Evolutionary conservation across 2,329 filamentous ascomycete genomes (phyloP).

Genomic region (Dactylella cylindrospora): DNA sequence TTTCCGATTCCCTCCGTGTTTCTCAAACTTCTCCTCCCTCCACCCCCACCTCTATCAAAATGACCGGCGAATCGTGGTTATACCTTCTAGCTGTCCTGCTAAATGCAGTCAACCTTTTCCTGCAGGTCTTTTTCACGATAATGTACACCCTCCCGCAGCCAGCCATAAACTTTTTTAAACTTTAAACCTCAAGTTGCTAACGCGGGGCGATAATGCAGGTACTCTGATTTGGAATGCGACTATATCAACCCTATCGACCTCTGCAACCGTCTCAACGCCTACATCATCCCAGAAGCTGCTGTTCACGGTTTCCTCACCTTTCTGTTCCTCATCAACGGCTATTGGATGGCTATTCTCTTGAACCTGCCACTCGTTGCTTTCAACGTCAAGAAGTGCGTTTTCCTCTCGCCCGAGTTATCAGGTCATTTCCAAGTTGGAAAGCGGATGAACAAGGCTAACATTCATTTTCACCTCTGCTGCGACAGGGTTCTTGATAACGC

Average conservation of each 20-base stretch:
- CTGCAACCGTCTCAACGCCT: conserved; percentile 99
- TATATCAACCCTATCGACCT: conserved; percentile 99
- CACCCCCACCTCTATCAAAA: conserved; percentile 52
- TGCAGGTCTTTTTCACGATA: conserved; percentile 99
- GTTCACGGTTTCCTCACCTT: conserved; percentile 95
- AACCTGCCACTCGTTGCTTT: conserved; percentile 89
- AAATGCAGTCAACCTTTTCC: conserved; percentile 99
- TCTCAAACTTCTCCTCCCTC: background rate
- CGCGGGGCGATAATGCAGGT: conserved; percentile 45
- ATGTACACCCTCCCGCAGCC: conserved; percentile 67
- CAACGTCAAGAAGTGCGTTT: conserved; percentile 93
- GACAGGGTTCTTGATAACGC: conserved; percentile 92
- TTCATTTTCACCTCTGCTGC: conserved; percentile 43
- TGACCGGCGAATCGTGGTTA: conserved; percentile 98
- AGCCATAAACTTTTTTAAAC: background rate
- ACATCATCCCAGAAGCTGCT: conserved; percentile 97
- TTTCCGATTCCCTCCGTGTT: background rate
- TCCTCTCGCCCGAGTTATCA: conserved; percentile 1
- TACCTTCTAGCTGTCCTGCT: conserved; percentile 97
- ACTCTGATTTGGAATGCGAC: conserved; percentile 91
- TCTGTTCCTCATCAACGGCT: conserved; percentile 96
- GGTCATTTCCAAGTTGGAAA: background rate
- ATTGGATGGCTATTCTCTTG: conserved; percentile 90
- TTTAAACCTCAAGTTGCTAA: too few relatives aligned
- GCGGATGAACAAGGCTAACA: conserved; percentile 29